Percentiles rank a stretch among this genome's conserved stretches.
Evolutionary conservation across 2,329 filamentous ascomycete species (phyloP).

Genomic region (Cordyceps pruinosa): DNA sequence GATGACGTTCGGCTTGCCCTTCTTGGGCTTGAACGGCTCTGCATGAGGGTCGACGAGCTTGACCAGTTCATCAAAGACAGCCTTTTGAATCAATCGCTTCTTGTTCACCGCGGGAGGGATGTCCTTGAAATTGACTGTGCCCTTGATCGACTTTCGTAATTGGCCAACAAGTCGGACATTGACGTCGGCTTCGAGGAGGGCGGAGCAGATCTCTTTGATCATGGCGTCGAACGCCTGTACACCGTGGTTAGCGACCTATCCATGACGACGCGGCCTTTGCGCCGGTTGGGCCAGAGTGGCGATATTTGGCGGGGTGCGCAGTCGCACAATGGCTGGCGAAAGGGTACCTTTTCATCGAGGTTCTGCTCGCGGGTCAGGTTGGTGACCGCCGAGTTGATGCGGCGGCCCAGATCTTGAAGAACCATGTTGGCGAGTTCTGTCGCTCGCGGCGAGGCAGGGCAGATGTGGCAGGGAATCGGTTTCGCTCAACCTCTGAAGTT

Average conservation of each 20-base stretch:
- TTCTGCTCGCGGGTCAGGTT: slow-evolving; percentile 89
- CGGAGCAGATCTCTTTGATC: slow-evolving; percentile 96
- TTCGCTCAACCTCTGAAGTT: slow-evolving; percentile 9
- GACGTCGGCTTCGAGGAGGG: slow-evolving; percentile 92
- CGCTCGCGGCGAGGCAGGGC: slow-evolving; percentile 8
- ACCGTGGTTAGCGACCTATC: not conserved
- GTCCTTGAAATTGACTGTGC: slow-evolving; percentile 89
- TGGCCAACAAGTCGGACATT: slow-evolving; percentile 89
- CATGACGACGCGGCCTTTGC: not conserved
- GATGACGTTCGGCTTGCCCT: slow-evolving; percentile 92
- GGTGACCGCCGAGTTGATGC: slow-evolving; percentile 93
- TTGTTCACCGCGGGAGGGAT: slow-evolving; percentile 90
- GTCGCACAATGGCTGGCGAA: not conserved
- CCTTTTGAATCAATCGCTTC: slow-evolving; percentile 95
- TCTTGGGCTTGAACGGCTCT: slow-evolving; percentile 94
- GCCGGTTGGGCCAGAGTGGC: slow-evolving; percentile 1
- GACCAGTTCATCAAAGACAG: slow-evolving; percentile 95
- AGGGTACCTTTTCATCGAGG: slow-evolving; percentile 82
- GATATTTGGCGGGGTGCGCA: slow-evolving; percentile 4
- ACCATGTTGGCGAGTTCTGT: slow-evolving; percentile 58
- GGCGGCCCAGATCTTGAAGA: slow-evolving; percentile 96
- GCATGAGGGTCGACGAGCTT: slow-evolving; percentile 92
- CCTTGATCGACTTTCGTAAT: slow-evolving; percentile 87
- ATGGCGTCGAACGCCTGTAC: slow-evolving; percentile 85
- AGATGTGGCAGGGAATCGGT: slow-evolving; percentile 5